These are phyloP conservation scores for Dicorynia guianensis DNA, from an alignment of 306 rosid species.

Conservation along the genomic window DNA sequence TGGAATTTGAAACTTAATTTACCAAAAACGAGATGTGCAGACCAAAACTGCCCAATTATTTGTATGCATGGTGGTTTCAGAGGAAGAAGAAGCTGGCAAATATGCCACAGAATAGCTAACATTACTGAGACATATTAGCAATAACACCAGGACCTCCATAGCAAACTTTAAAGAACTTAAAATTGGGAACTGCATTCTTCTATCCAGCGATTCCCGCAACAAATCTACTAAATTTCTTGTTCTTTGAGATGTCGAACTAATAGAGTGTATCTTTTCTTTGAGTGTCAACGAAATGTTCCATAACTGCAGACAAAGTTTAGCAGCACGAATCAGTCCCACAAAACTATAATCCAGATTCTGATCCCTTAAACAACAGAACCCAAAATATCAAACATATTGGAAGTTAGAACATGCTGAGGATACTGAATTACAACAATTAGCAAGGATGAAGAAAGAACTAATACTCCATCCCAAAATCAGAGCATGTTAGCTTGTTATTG, in stretches of 20 bases:
- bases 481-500: neutral
- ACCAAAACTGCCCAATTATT: conserved; percentile 95
- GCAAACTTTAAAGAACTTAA: conserved; percentile 34
- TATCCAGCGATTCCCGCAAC: conserved; percentile 20
- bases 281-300: conserved; percentile 10
- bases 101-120: conserved; percentile 49
- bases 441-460: neutral
- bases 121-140: conserved; percentile 46
- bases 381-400: neutral
- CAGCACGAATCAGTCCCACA: neutral
- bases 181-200: conserved; percentile 41
- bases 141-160: conserved; percentile 35
- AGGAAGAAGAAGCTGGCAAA: conserved; percentile 55
- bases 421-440: neutral
- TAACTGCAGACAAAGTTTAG: conserved; percentile 34
- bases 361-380: neutral
- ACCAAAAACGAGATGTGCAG: conserved; percentile 98
- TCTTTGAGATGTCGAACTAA: conserved; percentile 21
- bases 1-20: conserved; percentile 33
- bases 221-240: conserved; percentile 15
- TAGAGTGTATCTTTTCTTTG: conserved; percentile 15
- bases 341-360: conserved; percentile 7
- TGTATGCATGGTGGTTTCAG: conserved; percentile 77
- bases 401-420: neutral
- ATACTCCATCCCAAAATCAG: conserved; percentile 17